Percentiles rank a stretch among this genome's conserved stretches.
These are phyloP conservation scores for Funneliformis mosseae DNA, from an alignment of 192 early-diverging fungal species.

Conservation along the genomic window DNA sequence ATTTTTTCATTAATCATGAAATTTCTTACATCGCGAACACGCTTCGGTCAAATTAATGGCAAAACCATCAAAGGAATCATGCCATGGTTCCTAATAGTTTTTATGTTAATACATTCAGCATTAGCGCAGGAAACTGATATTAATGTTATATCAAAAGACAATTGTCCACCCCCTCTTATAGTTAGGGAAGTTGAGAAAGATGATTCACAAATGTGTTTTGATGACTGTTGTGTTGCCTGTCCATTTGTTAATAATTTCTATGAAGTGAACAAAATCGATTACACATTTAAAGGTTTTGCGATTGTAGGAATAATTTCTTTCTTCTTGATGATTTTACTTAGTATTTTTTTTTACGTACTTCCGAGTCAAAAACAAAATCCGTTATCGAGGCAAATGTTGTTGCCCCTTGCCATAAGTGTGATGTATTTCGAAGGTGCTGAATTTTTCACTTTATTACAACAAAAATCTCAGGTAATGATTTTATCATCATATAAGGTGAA, in stretches of 20 bases:
- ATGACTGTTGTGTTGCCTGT: constrained; percentile 22
- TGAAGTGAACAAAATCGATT: neutral
- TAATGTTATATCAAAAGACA: neutral
- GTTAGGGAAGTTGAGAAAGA: neutral
- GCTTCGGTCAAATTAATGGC: too few species aligned
- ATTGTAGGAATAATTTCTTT: constrained; percentile 22
- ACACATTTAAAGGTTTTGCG: neutral
- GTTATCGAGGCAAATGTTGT: constrained; percentile 5
- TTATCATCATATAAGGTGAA: too few species aligned
- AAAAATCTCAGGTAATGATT: constrained; percentile 12
- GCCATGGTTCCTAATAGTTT: neutral
- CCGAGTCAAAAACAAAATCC: constrained; percentile 27
- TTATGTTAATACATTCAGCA: neutral
- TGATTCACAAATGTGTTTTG: neutral
- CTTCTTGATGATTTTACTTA: constrained; percentile 15
- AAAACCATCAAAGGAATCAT: neutral
- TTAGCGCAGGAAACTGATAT: neutral
- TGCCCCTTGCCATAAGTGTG: constrained; percentile 24
- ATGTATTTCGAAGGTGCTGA: neutral
- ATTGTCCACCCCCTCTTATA: neutral
- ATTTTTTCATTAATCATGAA: too few species aligned
- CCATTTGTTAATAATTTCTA: constrained; percentile 27
- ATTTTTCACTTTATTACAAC: constrained; percentile 9
- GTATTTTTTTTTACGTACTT: neutral
- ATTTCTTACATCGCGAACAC: too few species aligned